Evolutionary conservation across 2,329 filamentous ascomycete genomes (phyloP).

Genomic region (Fonsecaea monophora): DNA sequence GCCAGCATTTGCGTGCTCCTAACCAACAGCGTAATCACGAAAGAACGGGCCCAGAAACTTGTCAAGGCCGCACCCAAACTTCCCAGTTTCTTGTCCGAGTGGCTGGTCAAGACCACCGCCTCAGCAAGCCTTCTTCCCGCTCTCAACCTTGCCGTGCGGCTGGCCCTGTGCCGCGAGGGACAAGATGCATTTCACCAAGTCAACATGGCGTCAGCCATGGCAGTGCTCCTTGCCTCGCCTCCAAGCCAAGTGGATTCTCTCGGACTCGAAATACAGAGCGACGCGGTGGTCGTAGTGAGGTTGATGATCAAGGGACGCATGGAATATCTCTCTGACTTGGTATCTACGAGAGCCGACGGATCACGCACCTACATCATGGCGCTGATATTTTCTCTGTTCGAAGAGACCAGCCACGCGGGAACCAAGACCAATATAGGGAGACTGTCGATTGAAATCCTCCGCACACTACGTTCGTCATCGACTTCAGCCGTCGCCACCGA

Average conservation of each 20-base stretch:
- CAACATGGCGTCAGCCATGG: constrained; percentile 9
- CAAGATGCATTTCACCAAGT: constrained; percentile 20
- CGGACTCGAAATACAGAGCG: constrained; percentile 26
- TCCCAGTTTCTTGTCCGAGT: not conserved
- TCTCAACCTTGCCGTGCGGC: constrained; percentile 29
- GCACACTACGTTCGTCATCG: constrained; percentile 11
- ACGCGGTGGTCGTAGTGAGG: constrained; percentile 23
- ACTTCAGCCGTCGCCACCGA: not conserved
- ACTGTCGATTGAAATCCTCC: constrained; percentile 32
- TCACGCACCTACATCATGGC: not conserved
- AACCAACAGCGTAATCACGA: constrained; percentile 30
- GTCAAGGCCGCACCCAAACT: constrained; percentile 14
- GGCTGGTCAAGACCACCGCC: constrained; percentile 18
- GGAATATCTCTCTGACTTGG: constrained; percentile 14
- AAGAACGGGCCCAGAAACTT: constrained; percentile 23
- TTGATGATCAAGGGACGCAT: constrained; percentile 30
- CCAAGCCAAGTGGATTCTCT: constrained; percentile 16
- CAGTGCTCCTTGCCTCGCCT: constrained; percentile 17
- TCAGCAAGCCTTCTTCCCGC: constrained; percentile 31
- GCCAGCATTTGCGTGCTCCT: constrained; percentile 30
- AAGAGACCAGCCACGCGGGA: constrained; percentile 21
- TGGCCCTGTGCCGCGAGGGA: constrained; percentile 29
- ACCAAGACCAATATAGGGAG: constrained; percentile 32
- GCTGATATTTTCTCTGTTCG: constrained; percentile 18
- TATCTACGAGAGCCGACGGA: not conserved